Evolutionary conservation across 2,329 filamentous ascomycete genomes (phyloP), one percentile per base, ranked within the genome.

Genomic region (Amesomyces nigricolor): DNA sequence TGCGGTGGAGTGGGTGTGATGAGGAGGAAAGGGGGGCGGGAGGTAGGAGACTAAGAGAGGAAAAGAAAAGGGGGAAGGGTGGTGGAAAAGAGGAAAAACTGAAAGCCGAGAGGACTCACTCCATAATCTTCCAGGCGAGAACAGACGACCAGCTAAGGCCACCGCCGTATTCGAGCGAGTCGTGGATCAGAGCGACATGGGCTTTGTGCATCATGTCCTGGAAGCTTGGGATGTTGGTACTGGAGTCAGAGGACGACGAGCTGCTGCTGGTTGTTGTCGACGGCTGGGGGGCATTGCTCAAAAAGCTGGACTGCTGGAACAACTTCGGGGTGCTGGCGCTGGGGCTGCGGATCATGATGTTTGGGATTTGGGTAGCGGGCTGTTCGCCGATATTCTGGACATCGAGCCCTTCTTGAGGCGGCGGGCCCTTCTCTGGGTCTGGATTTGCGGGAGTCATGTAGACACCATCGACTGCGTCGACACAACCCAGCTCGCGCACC

Each of bases 121-220:
- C 89, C 88, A 92, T 89, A 19, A 89, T 67, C 37, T 83, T 87
- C 88, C 88, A 92, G 2, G 77, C 78, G 0, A 86, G 62, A 0
- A 89, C 86, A 0, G 83, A 80, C 4, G 73, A 53, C 22, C 61
- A 58, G 0, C 76, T 68, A 4, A 87, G 73, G 0, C 87, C 87
- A 11, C 81, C 78, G 11, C 77, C 75, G 63, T 82, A 89, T 47
- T 78, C 72, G 0, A 91, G 77, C 3, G 86, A 88, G 67, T 91
- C 88, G 66, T 92, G 88, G 42, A 90, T 79, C 3, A 66, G 71
- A 0, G 79, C 74, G 2, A 72, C 66, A 56, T 80, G 77, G 0
- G 86, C 83, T 22, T 71, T 72, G 57, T 82, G 73, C 53, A 90
- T 77, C 53, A 84, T 75, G 3, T 75, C 69, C 60, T 81, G 75